phyloP scores from a whole-genome alignment of 257 asterid genomes.

The Lycium barbarum region DNA sequence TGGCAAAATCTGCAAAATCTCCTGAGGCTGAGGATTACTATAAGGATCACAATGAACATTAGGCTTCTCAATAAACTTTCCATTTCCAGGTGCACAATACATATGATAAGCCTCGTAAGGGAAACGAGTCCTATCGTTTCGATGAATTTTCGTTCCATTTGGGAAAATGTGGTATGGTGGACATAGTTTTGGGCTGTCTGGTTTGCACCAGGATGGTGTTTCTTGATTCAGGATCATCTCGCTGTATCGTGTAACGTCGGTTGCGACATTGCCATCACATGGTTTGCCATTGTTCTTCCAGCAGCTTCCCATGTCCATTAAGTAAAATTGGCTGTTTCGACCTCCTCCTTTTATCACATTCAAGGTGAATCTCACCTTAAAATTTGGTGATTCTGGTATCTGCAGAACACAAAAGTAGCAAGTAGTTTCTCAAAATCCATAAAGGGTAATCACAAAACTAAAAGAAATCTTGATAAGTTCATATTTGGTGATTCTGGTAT shows the following conservation, averaged over 20 bases:
- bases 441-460: neutral
- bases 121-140: conserved; percentile 54
- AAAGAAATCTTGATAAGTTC: too few species aligned
- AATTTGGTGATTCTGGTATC: conserved; percentile 87
- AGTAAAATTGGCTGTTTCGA: conserved; percentile 75
- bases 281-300: conserved; percentile 87
- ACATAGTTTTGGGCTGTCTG: conserved; percentile 50
- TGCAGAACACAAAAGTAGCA: conserved; percentile 33
- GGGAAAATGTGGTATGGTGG: conserved; percentile 81
- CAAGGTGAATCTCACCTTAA: conserved; percentile 71
- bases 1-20: conserved; percentile 81
- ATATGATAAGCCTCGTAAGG: conserved; percentile 85
- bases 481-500: conserved; percentile 54
- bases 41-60: conserved; percentile 66
- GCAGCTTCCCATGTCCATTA: conserved; percentile 90
- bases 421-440: neutral
- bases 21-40: conserved; percentile 90
- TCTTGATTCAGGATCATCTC: conserved; percentile 84
- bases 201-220: conserved; percentile 68
- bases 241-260: conserved; percentile 79
- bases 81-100: conserved; percentile 79
- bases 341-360: conserved; percentile 80
- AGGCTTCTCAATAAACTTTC: conserved; percentile 53
- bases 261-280: conserved; percentile 73
- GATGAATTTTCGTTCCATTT: conserved; percentile 61